Conservation (phyloP, 495 filamentous ascomycete species). For the Achaetomiella virescens region DNA sequence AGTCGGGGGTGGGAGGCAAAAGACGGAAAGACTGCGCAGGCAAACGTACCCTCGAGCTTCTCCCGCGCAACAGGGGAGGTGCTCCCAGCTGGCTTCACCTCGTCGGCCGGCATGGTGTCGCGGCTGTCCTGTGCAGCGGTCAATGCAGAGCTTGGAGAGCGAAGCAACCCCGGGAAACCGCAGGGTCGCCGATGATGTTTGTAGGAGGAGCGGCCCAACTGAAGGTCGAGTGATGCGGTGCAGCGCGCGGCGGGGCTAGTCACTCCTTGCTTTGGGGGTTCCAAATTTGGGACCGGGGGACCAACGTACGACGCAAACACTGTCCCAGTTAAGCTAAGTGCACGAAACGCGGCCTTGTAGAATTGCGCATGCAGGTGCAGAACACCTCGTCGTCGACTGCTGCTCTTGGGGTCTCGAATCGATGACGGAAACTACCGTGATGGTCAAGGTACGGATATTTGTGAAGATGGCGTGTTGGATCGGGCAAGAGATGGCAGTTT, state of each 20-base stretch:
- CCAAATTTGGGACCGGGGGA: constrained; percentile 1
- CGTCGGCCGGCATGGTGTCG: constrained; percentile 26
- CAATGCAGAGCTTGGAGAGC: neutral
- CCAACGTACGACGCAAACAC: constrained; percentile 17
- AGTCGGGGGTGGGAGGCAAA: too few species aligned
- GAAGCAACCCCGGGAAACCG: neutral
- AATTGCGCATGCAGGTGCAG: constrained; percentile 3
- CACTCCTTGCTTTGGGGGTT: neutral
- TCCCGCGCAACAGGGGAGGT: constrained; percentile 30
- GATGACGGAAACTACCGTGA: neutral
- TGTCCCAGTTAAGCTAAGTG: neutral
- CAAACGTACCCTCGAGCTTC: constrained; percentile 33
- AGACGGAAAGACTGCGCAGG: neutral
- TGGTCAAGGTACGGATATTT: neutral
- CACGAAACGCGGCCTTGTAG: neutral
- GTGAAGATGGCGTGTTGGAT: neutral
- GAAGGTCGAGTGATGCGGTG: neutral
- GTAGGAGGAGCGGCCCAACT: neutral
- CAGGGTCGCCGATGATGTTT: neutral
- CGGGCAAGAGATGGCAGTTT: neutral
- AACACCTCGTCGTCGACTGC: neutral
- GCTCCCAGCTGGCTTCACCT: constrained; percentile 19
- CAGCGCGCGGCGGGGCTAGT: neutral
- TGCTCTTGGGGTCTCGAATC: neutral
- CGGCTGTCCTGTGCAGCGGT: constrained; percentile 5